Percentiles rank a stretch among this genome's conserved stretches.
Conservation (phyloP, 495 filamentous ascomycete species). For the Tuber aestivum region DNA sequence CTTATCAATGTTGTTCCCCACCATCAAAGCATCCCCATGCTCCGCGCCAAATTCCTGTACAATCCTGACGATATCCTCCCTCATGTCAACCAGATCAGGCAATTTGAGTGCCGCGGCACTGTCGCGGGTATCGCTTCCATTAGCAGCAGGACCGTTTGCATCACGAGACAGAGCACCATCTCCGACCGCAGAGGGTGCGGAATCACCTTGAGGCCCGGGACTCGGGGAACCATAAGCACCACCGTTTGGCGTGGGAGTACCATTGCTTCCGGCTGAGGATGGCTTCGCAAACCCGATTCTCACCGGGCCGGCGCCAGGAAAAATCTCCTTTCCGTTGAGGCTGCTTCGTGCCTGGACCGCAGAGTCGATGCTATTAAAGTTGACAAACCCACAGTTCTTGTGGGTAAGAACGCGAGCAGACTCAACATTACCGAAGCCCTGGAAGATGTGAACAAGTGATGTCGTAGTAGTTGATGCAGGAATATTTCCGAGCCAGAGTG, state of each 20-base stretch:
- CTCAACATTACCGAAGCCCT: slow-evolving; percentile 79
- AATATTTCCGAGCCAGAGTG: slow-evolving; percentile 95
- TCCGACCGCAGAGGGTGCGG: slow-evolving; percentile 41
- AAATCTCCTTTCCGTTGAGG: slow-evolving; percentile 95
- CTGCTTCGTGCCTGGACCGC: slow-evolving; percentile 78
- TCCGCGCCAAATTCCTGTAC: slow-evolving; percentile 82
- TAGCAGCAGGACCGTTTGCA: slow-evolving; percentile 32
- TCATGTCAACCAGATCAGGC: slow-evolving; percentile 67
- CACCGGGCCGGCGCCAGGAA: slow-evolving; percentile 90
- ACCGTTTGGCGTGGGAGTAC: slow-evolving; percentile 75
- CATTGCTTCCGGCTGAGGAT: slow-evolving; percentile 68
- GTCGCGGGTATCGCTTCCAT: slow-evolving; percentile 45
- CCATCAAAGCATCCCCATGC: slow-evolving; percentile 69
- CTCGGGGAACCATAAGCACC: slow-evolving; percentile 85
- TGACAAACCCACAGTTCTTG: slow-evolving; percentile 99
- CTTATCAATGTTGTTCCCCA: slow-evolving; percentile 63
- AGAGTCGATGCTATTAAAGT: slow-evolving; percentile 84
- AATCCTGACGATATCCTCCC: slow-evolving; percentile 75
- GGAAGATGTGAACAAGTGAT: slow-evolving; percentile 88
- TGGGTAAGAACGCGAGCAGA: slow-evolving; percentile 92
- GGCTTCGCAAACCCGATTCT: slow-evolving; percentile 96
- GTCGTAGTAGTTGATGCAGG: slow-evolving; percentile 95
- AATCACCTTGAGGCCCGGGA: slow-evolving; percentile 66
- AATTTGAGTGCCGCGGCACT: slow-evolving; percentile 56
- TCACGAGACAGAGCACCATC: slow-evolving; percentile 41